Evolutionary conservation across 2,329 filamentous ascomycete species (phyloP), one percentile per base, ranked within the genome.

Genomic region (Daldinia sp.): DNA sequence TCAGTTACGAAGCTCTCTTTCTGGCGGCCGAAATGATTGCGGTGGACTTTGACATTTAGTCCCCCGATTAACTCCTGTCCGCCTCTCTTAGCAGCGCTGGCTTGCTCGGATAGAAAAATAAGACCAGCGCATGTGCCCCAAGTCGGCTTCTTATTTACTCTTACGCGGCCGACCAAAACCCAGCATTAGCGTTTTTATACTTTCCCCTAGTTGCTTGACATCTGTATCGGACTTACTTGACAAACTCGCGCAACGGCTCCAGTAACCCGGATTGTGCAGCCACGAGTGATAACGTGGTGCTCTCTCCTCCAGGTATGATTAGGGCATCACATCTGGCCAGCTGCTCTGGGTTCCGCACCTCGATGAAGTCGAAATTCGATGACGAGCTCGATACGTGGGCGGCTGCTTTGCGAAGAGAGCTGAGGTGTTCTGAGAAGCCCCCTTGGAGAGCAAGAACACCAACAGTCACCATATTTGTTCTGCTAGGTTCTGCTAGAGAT

Each of bases 81-180:
- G 48, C 93, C 94, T 75, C 92, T 90, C 79, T 98, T 98, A 41
- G 93, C 94, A 69, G 91, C 88, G 79, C 95, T 97, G 56, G 94
- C 95, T 65, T 92, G 90, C 76, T 97, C 92, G 1, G 94, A 92
- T 56, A 99, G 89, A 55, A 98, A 84, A 74, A 99, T 98, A 64
- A 98, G 87, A 9, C 96, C 96, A 12, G 96, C 96, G 79, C 96
- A 99, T 20, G 96, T 98, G 63, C 96, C 96, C 95, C 95, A 99
- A 26, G 92, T 93, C 10, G 94, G 94, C 74, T 92, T 94, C 73
- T 91, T 89, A 59, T 89, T 83, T 44, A 92, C 83, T 76, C 93
- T 95, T 71, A 35, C 20, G n/a, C 44, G 33, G 12, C 64, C 35
- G 30, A 41, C 35, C 50, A 64, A 60, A 18, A 60, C 53, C 0